These are phyloP conservation scores for Collybiopsis confluens DNA, from an alignment of 768 basidiomycete species.

Conservation along the genomic window DNA sequence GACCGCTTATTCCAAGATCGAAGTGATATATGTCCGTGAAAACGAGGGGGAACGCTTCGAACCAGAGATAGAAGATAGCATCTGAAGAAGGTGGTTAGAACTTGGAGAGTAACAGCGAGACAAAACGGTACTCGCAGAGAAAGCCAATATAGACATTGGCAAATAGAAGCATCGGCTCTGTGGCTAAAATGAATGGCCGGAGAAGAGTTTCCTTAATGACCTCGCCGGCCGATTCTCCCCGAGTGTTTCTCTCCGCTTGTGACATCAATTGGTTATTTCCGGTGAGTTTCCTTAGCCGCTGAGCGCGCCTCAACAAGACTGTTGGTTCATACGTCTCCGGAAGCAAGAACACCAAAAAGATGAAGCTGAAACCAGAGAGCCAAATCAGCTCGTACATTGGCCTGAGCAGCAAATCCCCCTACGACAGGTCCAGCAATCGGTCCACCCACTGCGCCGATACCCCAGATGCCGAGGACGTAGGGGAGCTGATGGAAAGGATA, in stretches of 20 bases:
- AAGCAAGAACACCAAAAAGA: constrained; percentile 23
- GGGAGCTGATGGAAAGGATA: constrained; percentile 19
- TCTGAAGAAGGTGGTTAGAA: constrained; percentile 4
- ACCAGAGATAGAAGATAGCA: constrained; percentile 28
- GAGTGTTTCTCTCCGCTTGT: constrained; percentile 6
- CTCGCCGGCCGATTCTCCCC: background rate
- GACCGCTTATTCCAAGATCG: constrained; percentile 23
- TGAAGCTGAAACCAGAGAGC: constrained; percentile 23
- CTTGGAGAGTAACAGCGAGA: too few species aligned
- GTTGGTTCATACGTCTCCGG: constrained; percentile 26
- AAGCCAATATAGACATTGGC: constrained; percentile 27
- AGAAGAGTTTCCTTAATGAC: constrained; percentile 21
- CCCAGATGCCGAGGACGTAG: constrained; percentile 23
- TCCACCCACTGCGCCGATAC: constrained; percentile 16
- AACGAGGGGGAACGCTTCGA: constrained; percentile 29
- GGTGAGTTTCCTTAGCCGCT: constrained; percentile 24
- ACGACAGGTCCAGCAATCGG: constrained; percentile 27
- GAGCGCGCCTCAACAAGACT: constrained; percentile 26
- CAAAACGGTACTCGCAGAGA: constrained; percentile 15
- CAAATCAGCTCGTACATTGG: constrained; percentile 27
- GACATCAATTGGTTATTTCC: constrained; percentile 23
- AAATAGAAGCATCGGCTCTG: constrained; percentile 25
- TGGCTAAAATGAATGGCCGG: constrained; percentile 24
- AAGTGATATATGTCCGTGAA: constrained; percentile 29
- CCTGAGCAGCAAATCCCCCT: constrained; percentile 28